phyloP scores from a whole-genome alignment of 139 green algal species.

The Micractinium sp. region DNA sequence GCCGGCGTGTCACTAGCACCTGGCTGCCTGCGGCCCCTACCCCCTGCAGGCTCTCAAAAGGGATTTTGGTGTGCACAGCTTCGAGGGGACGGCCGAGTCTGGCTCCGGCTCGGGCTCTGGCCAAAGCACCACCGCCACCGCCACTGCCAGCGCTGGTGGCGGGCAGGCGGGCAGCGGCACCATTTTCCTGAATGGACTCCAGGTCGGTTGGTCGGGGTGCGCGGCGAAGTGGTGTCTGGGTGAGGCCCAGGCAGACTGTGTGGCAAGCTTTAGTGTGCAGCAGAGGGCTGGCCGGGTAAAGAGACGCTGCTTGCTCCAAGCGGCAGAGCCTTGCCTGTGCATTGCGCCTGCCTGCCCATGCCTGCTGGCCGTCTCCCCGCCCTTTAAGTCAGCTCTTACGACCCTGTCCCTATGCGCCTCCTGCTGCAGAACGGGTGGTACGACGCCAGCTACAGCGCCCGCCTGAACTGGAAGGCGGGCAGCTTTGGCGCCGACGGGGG shows the following conservation, averaged over 20 bases:
- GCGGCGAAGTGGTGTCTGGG: not conserved
- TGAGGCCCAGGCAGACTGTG: not conserved
- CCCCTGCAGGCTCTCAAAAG: not conserved
- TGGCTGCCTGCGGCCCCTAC: not conserved
- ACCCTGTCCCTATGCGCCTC: not conserved
- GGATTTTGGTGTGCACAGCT: not conserved
- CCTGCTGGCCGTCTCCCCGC: not conserved
- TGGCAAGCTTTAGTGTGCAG: not conserved
- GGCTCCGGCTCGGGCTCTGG: not conserved
- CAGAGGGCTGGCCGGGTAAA: too few species aligned
- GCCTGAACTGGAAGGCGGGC: conserved; percentile 8
- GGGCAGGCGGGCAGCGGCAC: not conserved
- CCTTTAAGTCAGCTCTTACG: too few species aligned
- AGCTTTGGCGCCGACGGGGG: conserved; percentile 1
- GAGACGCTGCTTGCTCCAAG: too few species aligned
- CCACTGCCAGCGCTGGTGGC: not conserved
- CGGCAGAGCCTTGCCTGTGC: too few species aligned
- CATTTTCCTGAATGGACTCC: not conserved
- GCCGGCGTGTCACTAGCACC: too few species aligned
- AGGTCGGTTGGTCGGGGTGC: not conserved
- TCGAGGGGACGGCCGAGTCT: not conserved
- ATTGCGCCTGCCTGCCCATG: not conserved
- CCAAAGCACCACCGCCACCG: not conserved
- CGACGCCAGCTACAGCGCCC: conserved; percentile 10
- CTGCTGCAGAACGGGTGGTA: conserved; percentile 7